Conservation (phyloP, 768 basidiomycete species). For the Ramaria sp. region DNA sequence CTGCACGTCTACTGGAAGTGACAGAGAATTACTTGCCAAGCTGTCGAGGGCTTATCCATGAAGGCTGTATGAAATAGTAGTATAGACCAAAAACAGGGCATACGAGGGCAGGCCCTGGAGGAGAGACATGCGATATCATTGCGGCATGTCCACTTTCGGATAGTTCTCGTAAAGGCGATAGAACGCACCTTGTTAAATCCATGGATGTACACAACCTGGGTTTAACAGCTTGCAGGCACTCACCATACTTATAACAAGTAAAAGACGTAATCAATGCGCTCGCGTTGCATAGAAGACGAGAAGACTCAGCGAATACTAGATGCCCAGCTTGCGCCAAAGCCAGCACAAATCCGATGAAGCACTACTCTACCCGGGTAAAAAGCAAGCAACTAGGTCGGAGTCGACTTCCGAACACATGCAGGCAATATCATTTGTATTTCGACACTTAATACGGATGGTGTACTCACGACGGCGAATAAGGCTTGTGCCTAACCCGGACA, state of each 20-base stretch:
- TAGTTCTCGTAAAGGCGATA: too few relatives aligned
- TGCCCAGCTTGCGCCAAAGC: background rate
- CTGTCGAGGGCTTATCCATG: too few relatives aligned
- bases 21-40: too few relatives aligned
- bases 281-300: background rate
- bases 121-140: too few relatives aligned
- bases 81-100: too few relatives aligned
- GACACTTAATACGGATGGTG: conserved; percentile 35
- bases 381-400: conserved; percentile 10
- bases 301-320: background rate
- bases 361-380: background rate
- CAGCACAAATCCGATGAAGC: background rate
- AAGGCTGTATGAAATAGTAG: too few relatives aligned
- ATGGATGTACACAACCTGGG: too few relatives aligned
- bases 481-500: background rate
- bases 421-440: conserved; percentile 37
- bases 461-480: conserved; percentile 39
- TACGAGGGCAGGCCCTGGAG: too few relatives aligned
- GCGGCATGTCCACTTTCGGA: too few relatives aligned
- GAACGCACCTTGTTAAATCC: too few relatives aligned
- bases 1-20: too few relatives aligned
- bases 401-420: conserved; percentile 12
- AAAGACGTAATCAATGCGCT: conserved; percentile 14
- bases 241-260: conserved; percentile 21
- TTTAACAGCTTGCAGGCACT: too few relatives aligned